Evolutionary conservation across 371 early-diverging fungal genomes (phyloP).

Genomic region (Dinochytrium kinnereticum): DNA sequence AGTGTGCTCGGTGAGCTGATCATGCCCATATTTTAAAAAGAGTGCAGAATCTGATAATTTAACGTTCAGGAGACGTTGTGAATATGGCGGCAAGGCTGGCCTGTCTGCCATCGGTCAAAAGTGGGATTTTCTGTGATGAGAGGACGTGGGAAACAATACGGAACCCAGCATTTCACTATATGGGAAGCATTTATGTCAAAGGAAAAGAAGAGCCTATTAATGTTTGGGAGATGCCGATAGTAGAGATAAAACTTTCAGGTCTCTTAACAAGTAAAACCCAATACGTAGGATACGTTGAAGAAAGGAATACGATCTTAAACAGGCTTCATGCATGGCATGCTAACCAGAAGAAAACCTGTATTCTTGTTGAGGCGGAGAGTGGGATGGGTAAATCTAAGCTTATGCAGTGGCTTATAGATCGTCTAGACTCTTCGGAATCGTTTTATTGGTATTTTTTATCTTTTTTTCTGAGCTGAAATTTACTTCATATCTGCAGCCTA

Average conservation of each 20-base stretch:
- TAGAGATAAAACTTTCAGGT: background rate
- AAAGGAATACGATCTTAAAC: background rate
- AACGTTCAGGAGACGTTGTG: background rate
- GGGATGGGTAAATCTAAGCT: slow-evolving; percentile 11
- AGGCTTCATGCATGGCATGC: background rate
- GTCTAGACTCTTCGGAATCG: background rate
- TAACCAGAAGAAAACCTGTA: background rate
- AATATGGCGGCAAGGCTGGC: slow-evolving; percentile 3
- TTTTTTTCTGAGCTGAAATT: background rate
- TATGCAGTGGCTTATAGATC: background rate
- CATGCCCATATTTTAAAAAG: background rate
- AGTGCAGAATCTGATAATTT: background rate
- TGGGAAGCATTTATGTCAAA: background rate
- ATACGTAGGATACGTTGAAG: background rate
- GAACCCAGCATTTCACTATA: background rate
- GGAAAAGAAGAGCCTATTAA: slow-evolving; percentile 2
- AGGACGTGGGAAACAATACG: background rate
- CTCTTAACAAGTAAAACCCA: background rate
- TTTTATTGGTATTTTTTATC: background rate
- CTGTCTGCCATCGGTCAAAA: background rate
- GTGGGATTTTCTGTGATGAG: slow-evolving; percentile 8
- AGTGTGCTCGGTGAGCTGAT: background rate
- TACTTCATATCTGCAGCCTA: background rate
- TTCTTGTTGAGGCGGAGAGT: background rate
- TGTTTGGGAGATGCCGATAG: background rate